These are phyloP conservation scores for Breviolum minutum DNA, from an alignment of 73 alveolate species.

Conservation along the genomic window DNA sequence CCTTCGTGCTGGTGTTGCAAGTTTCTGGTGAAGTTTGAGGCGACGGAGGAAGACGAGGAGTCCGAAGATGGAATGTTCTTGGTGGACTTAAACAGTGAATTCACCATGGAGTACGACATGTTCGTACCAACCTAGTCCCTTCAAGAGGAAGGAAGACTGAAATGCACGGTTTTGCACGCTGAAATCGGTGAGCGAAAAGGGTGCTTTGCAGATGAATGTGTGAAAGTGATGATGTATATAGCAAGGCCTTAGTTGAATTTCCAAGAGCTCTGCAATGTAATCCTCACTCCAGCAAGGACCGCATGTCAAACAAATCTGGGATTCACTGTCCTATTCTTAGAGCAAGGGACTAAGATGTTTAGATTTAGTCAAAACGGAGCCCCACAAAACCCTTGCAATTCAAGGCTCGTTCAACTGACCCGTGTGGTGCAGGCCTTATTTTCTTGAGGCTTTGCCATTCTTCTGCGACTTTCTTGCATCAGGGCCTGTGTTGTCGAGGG, in stretches of 20 bases:
- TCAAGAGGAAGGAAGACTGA: conserved; percentile 31
- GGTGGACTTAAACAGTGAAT: neutral
- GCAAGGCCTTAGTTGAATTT: no score
- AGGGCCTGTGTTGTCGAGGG: no score
- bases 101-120: conserved; percentile 86
- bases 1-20: no score
- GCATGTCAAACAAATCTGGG: no score
- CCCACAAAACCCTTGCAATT: no score
- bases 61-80: neutral
- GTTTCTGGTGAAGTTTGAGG: neutral
- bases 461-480: conserved; percentile 3
- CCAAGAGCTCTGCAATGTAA: no score
- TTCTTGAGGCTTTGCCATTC: neutral
- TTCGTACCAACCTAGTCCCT: conserved; percentile 55
- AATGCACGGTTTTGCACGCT: conserved; percentile 4
- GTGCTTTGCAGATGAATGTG: neutral
- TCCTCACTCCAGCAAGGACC: no score
- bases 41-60: neutral
- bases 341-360: neutral
- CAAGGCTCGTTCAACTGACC: no score
- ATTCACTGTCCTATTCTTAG: neutral
- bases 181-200: conserved; percentile 25
- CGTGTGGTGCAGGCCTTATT: neutral
- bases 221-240: no score
- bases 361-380: neutral